Evolutionary conservation across 148 eudicot species (phyloP), one percentile per base, ranked within the genome.

Genomic region (Rhododendron simsii): DNA sequence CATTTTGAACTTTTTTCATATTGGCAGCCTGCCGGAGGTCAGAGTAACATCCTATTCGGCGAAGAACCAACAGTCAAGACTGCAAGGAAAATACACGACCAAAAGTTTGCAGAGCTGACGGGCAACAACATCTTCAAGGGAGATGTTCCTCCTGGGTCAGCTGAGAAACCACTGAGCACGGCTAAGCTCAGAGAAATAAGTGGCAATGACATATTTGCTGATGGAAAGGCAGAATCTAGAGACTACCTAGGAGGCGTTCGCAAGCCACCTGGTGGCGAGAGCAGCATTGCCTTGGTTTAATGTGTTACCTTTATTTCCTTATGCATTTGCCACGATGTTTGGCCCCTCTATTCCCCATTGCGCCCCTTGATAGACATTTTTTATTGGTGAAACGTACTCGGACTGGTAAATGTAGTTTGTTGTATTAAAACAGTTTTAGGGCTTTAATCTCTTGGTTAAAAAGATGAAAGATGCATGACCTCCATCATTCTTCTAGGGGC

Each of bases 131-230:
- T 96, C 61, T 96, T 96, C 89, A 95, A 95, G 89, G 98, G 98
- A 88, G 98, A 94, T 67, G 90, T 88, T 47, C 91, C 95, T 61
- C 91, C 92, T 1, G 96, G 93, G 26, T 96, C 98, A 6, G 86
- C 95, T 39, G 99, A 96, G 86, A 96, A 96, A 89, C 61, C 94
- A 26, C 83, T 93, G 82, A 96, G 99, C 88, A 84, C 78, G 59
- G 99, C 99, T 81, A 96, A 96, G 93, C 92, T 94, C 87, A 91
- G 92, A 81, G 98, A 96, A 89, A 96, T 96, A 95, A 93, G 95
- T 59, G 98, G 98, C 63, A 95, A 88, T 85, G 89, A 96, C 85
- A 96, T 96, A 78, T 96, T 96, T 87, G 88, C 98, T 0, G 99
- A 95, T 76, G 98, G 98, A 8, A 92, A 91, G 84, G 94, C 87